A percentile compares a stretch with the other conserved stretches of the same genome.
Evolutionary conservation across 1,284 basidiomycete genomes (phyloP).

Genomic region (Apiotrichum montevideense): DNA sequence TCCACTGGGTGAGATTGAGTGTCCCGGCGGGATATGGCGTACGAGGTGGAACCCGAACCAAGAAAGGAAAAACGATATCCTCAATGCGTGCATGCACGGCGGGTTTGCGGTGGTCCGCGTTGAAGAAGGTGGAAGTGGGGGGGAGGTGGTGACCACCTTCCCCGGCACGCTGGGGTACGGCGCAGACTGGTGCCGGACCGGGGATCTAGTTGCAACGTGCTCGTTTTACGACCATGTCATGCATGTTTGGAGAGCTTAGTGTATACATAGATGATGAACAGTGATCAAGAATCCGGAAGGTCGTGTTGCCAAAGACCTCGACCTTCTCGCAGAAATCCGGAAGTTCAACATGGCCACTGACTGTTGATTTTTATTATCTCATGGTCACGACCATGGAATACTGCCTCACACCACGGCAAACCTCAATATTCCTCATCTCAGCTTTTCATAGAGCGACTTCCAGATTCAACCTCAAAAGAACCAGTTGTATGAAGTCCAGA

Average conservation of each 20-base stretch:
- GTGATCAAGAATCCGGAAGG: no score
- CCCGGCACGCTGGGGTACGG: conserved; percentile 90
- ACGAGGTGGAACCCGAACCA: conserved; percentile 86
- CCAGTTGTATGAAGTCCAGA: no score
- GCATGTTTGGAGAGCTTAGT: conserved; percentile 67
- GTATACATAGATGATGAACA: no score
- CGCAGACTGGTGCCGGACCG: conserved; percentile 69
- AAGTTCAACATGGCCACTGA: no score
- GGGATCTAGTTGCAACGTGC: conserved; percentile 67
- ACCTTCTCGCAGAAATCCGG: no score
- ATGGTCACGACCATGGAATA: no score
- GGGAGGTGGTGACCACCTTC: conserved; percentile 55
- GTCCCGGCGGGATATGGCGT: conserved; percentile 92
- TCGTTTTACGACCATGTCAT: conserved; percentile 93
- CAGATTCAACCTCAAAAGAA: no score
- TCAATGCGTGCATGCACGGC: conserved; percentile 95
- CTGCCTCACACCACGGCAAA: no score
- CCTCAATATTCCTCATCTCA: no score
- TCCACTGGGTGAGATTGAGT: conserved; percentile 59
- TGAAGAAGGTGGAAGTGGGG: conserved; percentile 23
- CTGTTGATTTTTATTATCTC: no score
- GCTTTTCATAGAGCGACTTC: no score
- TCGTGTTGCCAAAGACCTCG: no score
- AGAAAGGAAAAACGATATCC: conserved; percentile 59
- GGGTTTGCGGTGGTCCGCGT: conserved; percentile 79